Evolutionary conservation across 2,329 filamentous ascomycete species (phyloP).

Genomic region (Escovopsis weberi): DNA sequence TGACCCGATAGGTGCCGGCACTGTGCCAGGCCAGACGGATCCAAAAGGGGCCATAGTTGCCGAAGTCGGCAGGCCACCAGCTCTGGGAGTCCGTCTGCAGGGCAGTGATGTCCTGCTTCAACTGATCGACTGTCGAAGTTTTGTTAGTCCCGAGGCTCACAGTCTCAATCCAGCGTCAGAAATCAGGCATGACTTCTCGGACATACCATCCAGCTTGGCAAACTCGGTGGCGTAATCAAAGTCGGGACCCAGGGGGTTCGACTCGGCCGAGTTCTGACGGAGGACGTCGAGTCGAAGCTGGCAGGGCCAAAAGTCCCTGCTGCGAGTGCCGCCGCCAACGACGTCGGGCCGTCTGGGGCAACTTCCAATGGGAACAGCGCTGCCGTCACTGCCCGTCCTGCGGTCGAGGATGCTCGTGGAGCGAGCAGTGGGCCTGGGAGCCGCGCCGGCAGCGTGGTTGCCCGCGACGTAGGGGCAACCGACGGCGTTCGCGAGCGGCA

Average conservation of each 20-base stretch:
- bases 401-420: constrained; percentile 1
- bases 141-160: not conserved
- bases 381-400: constrained; percentile 4
- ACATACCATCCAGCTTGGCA: constrained; percentile 45
- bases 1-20: constrained; percentile 61
- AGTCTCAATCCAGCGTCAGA: no score
- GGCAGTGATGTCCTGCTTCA: constrained; percentile 56
- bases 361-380: constrained; percentile 2
- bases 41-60: constrained; percentile 66
- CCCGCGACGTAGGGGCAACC: constrained; percentile 4
- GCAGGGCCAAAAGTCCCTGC: constrained; percentile 62
- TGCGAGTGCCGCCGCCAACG: constrained; percentile 50
- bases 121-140: constrained; percentile 23
- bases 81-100: constrained; percentile 66
- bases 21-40: constrained; percentile 71
- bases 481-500: constrained; percentile 5
- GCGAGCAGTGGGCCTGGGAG: not conserved
- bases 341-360: constrained; percentile 17
- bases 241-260: constrained; percentile 47
- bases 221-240: constrained; percentile 61
- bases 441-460: constrained; percentile 1
- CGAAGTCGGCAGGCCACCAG: constrained; percentile 70
- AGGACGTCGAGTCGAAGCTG: constrained; percentile 54
- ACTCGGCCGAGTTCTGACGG: constrained; percentile 49
- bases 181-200: constrained; percentile 21